These are phyloP conservation scores for Collariella sp. DNA, from an alignment of 495 filamentous ascomycete genomes.

Conservation along the genomic window DNA sequence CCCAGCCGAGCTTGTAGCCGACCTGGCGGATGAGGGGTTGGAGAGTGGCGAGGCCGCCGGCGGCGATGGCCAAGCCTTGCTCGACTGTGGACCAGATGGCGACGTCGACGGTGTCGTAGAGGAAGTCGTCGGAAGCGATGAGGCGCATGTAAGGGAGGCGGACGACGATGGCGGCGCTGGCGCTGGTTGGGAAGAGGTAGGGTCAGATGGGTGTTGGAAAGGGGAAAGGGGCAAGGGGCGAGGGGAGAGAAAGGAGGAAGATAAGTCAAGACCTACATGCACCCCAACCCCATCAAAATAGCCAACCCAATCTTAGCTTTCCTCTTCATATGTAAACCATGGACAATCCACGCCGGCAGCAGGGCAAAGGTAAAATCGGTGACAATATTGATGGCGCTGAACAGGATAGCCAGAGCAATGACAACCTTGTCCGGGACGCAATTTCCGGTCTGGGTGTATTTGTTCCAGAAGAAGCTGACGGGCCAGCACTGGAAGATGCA, in stretches of 20 bases:
- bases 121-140: conserved; percentile 23
- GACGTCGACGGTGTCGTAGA: conserved; percentile 23
- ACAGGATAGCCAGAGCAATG: conserved; percentile 19
- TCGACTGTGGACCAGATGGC: conserved; percentile 32
- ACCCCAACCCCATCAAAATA: conserved; percentile 17
- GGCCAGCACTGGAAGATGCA: conserved; percentile 39
- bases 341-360: conserved; percentile 28
- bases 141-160: conserved; percentile 22
- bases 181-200: conserved; percentile 10
- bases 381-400: conserved; percentile 22
- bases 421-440: conserved; percentile 21
- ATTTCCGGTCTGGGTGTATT: conserved; percentile 8
- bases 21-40: conserved; percentile 20
- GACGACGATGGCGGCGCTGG: conserved; percentile 23
- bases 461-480: conserved; percentile 32
- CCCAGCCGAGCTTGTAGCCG: conserved; percentile 9
- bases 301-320: conserved; percentile 18
- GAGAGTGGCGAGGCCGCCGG: conserved; percentile 27
- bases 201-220: not conserved
- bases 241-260: not conserved
- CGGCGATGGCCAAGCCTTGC: conserved; percentile 28
- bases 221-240: no score
- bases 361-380: conserved; percentile 29
- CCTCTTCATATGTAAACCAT: conserved; percentile 24
- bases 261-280: conserved; percentile 20